Evolutionary conservation across 2,329 filamentous ascomycete species (phyloP), one percentile per base, ranked within the genome.

Genomic region (Pseudogymnoascus verrucosus): DNA sequence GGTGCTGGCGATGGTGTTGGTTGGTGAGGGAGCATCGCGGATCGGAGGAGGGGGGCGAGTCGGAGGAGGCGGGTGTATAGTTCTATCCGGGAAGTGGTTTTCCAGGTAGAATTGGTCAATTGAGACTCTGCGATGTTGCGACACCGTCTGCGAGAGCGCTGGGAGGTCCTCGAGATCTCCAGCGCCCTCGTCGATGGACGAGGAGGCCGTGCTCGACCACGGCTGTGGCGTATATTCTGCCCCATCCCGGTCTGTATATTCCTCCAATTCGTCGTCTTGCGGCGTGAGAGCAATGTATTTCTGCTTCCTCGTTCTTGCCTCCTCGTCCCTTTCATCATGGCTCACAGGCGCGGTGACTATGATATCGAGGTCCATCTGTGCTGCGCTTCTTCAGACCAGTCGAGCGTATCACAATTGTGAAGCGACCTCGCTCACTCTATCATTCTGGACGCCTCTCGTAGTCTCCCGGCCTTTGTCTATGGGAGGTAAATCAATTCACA

Each of bases 321-420:
- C 44, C 2, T 51, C 47, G 47, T 54, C 47, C 47, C 47, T 10
- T 54, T 31, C 47, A 54, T 54, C 47, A 8, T 54, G 47, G 47
- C 47, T 54, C 47, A 12, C 5, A 16, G 47, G 47, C 47, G 47
- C 47, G 1, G 47, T 54, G 26, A 54, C 47, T 54, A 54, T 54
- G 47, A 54, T 54, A 54, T 54, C 47, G 47, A 54, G 47, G 23
- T 54, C 47, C 47, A 54, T 54, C 14, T 54, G 47, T 54, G 47
- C 47, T 54, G 23, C 7, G 47, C 47, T 11, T 3, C 23, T 54
- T 51, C 44, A 28, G 28, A 16, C 21, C 47, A 31, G 14, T 54
- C 26, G 47, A 54, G 4, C 14, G 23, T 14, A 31, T 54, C 47
- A 54, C 47, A 54, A 54, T 54, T 23, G 23, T 31, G 23, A 31